Conservation (phyloP, 2,329 filamentous ascomycete genomes). For the Venturia aucupariae region DNA sequence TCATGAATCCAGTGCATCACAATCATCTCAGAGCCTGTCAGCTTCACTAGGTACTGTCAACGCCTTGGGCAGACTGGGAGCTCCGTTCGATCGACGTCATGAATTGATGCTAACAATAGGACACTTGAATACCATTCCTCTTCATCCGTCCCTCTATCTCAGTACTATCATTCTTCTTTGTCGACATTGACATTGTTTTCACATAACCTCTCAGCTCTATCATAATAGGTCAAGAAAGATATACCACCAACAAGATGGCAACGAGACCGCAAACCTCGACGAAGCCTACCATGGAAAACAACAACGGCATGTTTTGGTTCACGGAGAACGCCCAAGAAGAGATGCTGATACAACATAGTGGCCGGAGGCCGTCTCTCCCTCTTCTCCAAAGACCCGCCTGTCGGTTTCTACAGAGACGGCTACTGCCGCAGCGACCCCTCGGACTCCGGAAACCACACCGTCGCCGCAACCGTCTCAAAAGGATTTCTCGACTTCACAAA, state of each 20-base stretch:
- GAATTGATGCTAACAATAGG: background rate
- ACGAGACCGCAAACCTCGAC: background rate
- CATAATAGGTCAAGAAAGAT: background rate
- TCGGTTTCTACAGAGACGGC: background rate
- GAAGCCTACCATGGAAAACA: background rate
- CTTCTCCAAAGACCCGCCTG: background rate
- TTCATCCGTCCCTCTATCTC: background rate
- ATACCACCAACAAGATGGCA: background rate
- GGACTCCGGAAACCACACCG: slow-evolving; percentile 3
- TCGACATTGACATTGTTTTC: background rate
- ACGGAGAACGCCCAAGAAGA: background rate
- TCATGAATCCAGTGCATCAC: background rate
- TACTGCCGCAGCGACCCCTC: slow-evolving; percentile 5
- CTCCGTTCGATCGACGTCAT: background rate
- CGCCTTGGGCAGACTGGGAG: background rate
- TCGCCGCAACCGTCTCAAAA: background rate
- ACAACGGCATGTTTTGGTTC: background rate
- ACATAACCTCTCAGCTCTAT: background rate
- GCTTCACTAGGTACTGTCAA: background rate
- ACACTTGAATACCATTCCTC: background rate
- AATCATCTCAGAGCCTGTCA: background rate
- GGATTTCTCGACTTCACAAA: slow-evolving; percentile 8
- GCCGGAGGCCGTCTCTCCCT: background rate
- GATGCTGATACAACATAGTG: background rate
- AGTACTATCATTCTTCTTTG: background rate